Evolutionary conservation across 805 yeast genomes (phyloP).

Genomic region (Starmera amethionina): DNA sequence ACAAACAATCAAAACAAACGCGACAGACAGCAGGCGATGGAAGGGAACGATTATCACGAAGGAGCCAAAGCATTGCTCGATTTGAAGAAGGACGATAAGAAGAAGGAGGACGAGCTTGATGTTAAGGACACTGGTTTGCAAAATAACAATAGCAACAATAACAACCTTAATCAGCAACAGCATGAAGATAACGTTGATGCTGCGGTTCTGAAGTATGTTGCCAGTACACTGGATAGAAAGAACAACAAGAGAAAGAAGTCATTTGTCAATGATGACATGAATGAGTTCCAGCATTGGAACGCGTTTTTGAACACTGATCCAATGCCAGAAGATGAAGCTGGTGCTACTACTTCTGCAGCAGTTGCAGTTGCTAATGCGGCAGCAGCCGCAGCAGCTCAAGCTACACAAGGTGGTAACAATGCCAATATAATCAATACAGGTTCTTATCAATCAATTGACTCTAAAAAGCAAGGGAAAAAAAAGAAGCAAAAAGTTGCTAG

Average conservation of each 20-base stretch:
- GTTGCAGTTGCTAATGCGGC: slow-evolving; percentile 24
- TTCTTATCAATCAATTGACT: slow-evolving; percentile 1
- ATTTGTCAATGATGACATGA: slow-evolving; percentile 11
- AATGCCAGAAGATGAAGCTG: slow-evolving; percentile 12
- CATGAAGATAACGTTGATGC: slow-evolving; percentile 55
- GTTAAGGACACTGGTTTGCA: slow-evolving; percentile 1
- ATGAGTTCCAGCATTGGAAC: slow-evolving; percentile 21
- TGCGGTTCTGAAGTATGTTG: slow-evolving; percentile 67
- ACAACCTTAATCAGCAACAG: slow-evolving; percentile 6
- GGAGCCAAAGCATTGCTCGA: slow-evolving; percentile 17
- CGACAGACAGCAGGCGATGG: not conserved
- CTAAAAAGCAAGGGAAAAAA: slow-evolving; percentile 6
- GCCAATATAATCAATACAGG: slow-evolving; percentile 1
- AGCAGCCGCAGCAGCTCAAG: slow-evolving; percentile 20
- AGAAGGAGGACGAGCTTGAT: not conserved
- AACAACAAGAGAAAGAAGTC: slow-evolving; percentile 22
- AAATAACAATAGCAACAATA: slow-evolving; percentile 1
- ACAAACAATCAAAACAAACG: not conserved
- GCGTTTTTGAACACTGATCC: slow-evolving; percentile 17
- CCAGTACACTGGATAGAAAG: slow-evolving; percentile 41
- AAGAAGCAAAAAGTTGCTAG: not conserved
- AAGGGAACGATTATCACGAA: slow-evolving; percentile 13
- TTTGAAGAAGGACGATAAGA: slow-evolving; percentile 12
- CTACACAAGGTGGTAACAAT: slow-evolving; percentile 6
- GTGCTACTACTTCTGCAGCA: slow-evolving; percentile 10